Evolutionary conservation across 2,329 filamentous ascomycete genomes (phyloP).

Genomic region (Trichophyton benhamiae): DNA sequence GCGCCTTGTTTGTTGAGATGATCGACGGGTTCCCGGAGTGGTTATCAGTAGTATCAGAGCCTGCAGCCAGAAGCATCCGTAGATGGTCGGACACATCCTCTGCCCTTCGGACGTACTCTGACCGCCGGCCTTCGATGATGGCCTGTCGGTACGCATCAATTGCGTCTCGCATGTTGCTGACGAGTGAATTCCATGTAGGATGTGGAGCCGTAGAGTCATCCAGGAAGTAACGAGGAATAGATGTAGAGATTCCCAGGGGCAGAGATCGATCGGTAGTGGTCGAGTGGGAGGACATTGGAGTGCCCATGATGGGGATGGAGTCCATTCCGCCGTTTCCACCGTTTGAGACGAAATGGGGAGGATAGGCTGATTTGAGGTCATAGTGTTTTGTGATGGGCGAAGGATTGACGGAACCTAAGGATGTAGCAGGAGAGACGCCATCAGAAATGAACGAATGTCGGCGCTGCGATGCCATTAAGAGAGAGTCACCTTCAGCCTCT

Average conservation of each 20-base stretch:
- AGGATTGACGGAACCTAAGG: conserved; percentile 78
- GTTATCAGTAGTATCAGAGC: conserved; percentile 94
- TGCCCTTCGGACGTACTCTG: conserved; percentile 85
- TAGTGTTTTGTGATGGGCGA: conserved; percentile 49
- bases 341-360: conserved; percentile 9
- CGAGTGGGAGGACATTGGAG: conserved; percentile 33
- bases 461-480: conserved; percentile 53
- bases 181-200: conserved; percentile 76
- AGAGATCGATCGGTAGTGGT: conserved; percentile 39
- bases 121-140: conserved; percentile 69
- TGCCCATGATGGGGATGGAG: conserved; percentile 11
- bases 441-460: conserved; percentile 56
- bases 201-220: conserved; percentile 64
- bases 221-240: conserved; percentile 71
- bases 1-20: conserved; percentile 91
- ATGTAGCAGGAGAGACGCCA: conserved; percentile 71
- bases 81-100: conserved; percentile 97
- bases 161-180: conserved; percentile 84
- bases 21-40: conserved; percentile 98
- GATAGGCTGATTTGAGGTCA: conserved; percentile 34
- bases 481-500: conserved; percentile 66
- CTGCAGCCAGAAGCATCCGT: conserved; percentile 81
- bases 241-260: conserved; percentile 33
- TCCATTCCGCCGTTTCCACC: conserved; percentile 16
- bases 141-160: conserved; percentile 83